Evolutionary conservation across 441 rosid species (phyloP).

Genomic region (Aleurites moluccanus): DNA sequence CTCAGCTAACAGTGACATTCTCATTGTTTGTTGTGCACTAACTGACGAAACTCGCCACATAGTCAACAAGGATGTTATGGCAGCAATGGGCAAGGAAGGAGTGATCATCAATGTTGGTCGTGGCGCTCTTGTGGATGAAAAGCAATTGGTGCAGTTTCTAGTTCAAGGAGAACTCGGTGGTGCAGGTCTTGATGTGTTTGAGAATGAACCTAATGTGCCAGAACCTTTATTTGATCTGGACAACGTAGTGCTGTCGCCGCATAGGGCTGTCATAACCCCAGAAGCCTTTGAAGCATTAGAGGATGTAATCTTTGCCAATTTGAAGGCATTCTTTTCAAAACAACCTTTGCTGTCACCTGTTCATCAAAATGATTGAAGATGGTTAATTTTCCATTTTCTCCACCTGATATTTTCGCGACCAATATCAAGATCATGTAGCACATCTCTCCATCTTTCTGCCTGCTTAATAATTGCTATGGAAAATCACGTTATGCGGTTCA

Average conservation of each 20-base stretch:
- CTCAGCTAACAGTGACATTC: constrained; percentile 44
- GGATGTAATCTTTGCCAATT: constrained; percentile 34
- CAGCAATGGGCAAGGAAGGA: constrained; percentile 57
- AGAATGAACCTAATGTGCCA: constrained; percentile 57
- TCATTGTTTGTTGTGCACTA: constrained; percentile 46
- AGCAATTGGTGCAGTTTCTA: constrained; percentile 46
- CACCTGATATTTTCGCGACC: too few species aligned
- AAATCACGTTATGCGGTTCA: too few species aligned
- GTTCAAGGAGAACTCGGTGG: constrained; percentile 48
- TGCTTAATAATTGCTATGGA: too few species aligned
- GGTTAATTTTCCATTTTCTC: not conserved
- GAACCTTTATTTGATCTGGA: constrained; percentile 39
- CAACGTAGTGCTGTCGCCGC: constrained; percentile 50
- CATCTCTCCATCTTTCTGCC: too few species aligned
- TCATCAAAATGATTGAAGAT: not conserved
- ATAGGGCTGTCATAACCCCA: constrained; percentile 30
- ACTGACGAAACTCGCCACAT: constrained; percentile 44
- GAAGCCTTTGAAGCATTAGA: constrained; percentile 35
- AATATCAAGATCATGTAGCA: too few species aligned
- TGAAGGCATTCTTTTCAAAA: constrained; percentile 55
- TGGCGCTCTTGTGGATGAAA: constrained; percentile 59
- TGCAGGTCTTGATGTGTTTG: constrained; percentile 73
- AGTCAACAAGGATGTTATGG: constrained; percentile 51
- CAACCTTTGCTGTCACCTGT: constrained; percentile 29
- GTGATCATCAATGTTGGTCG: constrained; percentile 62